Percentiles rank a stretch among this genome's conserved stretches.
phyloP scores from a whole-genome alignment of 108 stramenopile genomes.

The Fragilariopsis cylindrus region DNA sequence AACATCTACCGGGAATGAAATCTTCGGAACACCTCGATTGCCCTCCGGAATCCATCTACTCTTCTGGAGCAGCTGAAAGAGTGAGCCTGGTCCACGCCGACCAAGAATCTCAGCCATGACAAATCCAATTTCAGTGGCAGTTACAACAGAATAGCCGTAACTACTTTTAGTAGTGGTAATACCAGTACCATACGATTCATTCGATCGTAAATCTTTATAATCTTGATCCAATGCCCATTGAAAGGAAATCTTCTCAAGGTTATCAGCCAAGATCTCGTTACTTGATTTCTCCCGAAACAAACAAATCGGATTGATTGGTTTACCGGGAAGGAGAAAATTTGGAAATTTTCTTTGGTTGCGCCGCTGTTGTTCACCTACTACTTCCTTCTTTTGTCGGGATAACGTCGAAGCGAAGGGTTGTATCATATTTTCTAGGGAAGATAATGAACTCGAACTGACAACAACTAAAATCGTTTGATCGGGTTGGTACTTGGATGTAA shows the following conservation, averaged over 20 bases:
- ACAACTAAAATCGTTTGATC: conserved; percentile 67
- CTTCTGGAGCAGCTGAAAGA: conserved; percentile 55
- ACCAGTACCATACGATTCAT: not conserved
- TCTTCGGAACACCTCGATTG: conserved; percentile 55
- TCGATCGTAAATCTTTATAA: conserved; percentile 31
- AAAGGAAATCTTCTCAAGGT: conserved; percentile 59
- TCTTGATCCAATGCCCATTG: conserved; percentile 62
- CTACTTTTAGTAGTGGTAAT: not conserved
- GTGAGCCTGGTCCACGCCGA: conserved; percentile 69
- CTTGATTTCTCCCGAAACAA: conserved; percentile 48
- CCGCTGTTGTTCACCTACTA: not conserved
- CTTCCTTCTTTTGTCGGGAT: conserved; percentile 32
- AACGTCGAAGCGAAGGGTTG: conserved; percentile 56
- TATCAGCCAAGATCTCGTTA: conserved; percentile 27
- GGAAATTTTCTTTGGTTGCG: conserved; percentile 12
- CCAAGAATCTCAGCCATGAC: conserved; percentile 72
- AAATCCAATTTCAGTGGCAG: conserved; percentile 67
- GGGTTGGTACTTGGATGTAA: conserved; percentile 55
- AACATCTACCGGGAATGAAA: conserved; percentile 75
- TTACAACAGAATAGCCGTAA: conserved; percentile 22
- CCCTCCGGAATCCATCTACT: conserved; percentile 67
- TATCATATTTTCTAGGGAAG: conserved; percentile 60
- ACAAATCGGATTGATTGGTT: conserved; percentile 15
- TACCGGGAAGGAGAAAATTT: conserved; percentile 30
- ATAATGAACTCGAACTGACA: conserved; percentile 45